Evolutionary conservation across 345 rosid genomes (phyloP).

Genomic region (Anastatica hierochuntica): DNA sequence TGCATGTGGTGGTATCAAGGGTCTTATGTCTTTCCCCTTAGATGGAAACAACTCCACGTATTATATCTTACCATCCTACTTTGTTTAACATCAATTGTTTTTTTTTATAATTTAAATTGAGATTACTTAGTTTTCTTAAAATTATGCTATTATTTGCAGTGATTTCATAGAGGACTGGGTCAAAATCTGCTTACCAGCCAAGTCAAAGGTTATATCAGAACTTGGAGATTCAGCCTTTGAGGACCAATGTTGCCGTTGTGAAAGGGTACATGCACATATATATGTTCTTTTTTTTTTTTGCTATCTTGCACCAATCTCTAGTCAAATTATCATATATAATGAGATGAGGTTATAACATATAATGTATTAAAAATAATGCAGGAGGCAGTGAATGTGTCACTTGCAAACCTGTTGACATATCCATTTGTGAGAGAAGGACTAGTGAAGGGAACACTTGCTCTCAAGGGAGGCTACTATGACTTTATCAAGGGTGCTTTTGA

Average conservation of each 20-base stretch:
- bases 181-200: conserved; percentile 65
- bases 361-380: conserved; percentile 25
- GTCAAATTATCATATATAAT: too few species aligned
- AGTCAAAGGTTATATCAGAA: conserved; percentile 48
- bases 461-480: conserved; percentile 91
- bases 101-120: not conserved
- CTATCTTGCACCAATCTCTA: too few species aligned
- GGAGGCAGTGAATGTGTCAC: conserved; percentile 97
- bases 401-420: conserved; percentile 72
- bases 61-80: not conserved
- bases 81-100: not conserved
- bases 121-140: too few species aligned
- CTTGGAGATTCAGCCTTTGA: conserved; percentile 26
- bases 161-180: conserved; percentile 99
- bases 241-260: conserved; percentile 57
- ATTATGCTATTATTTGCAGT: too few species aligned
- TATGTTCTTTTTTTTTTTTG: too few species aligned
- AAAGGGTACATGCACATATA: conserved; percentile 80
- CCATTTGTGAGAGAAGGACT: conserved; percentile 93
- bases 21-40: conserved; percentile 80
- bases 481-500: conserved; percentile 76
- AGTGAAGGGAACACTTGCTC: conserved; percentile 64
- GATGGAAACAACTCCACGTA: conserved; percentile 41
- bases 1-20: conserved; percentile 94
- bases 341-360: too few species aligned